A percentile compares a stretch with the other conserved stretches of the same genome.
Conservation (phyloP, 768 basidiomycete genomes). For the Trametes cinnabarina region DNA sequence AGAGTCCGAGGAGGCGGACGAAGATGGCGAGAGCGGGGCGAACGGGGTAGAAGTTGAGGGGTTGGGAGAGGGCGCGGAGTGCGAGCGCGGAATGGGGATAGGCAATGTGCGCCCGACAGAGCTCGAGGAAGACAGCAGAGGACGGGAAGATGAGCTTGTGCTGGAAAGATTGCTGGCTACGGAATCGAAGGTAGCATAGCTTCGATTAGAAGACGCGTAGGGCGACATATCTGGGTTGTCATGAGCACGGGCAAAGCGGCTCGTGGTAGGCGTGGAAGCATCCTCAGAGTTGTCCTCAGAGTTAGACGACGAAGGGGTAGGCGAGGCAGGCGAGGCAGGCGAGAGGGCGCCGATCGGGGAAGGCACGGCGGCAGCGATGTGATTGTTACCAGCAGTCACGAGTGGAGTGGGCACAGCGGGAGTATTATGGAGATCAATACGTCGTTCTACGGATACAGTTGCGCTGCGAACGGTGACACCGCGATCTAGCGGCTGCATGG, state of each 20-base stretch:
- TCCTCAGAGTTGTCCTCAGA: slow-evolving; percentile 2
- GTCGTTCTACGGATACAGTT: slow-evolving; percentile 65
- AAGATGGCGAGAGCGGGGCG: slow-evolving; percentile 7
- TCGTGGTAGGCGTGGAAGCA: slow-evolving; percentile 10
- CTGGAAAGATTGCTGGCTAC: slow-evolving; percentile 21
- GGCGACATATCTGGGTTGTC: background rate
- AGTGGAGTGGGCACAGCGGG: slow-evolving; percentile 16
- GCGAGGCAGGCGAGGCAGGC: slow-evolving; percentile 28
- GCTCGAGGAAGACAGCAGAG: slow-evolving; percentile 15
- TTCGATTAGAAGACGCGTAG: slow-evolving; percentile 17
- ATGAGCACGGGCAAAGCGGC: slow-evolving; percentile 9
- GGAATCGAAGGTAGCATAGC: slow-evolving; percentile 19
- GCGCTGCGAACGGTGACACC: slow-evolving; percentile 58
- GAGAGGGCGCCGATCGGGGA: slow-evolving; percentile 6
- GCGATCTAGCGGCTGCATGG: slow-evolving; percentile 59
- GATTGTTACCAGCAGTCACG: slow-evolving; percentile 12
- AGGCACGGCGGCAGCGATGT: slow-evolving; percentile 5
- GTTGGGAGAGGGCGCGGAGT: slow-evolving; percentile 17
- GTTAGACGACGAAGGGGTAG: slow-evolving; percentile 32
- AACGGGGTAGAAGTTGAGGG: slow-evolving; percentile 9
- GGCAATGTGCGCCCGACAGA: slow-evolving; percentile 5
- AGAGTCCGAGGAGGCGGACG: slow-evolving; percentile 10
- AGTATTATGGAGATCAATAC: slow-evolving; percentile 51
- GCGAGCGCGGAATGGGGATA: slow-evolving; percentile 14
- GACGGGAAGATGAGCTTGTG: slow-evolving; percentile 20